Conservation (phyloP, 2,329 filamentous ascomycete genomes). For the Colletotrichum aenigma region DNA sequence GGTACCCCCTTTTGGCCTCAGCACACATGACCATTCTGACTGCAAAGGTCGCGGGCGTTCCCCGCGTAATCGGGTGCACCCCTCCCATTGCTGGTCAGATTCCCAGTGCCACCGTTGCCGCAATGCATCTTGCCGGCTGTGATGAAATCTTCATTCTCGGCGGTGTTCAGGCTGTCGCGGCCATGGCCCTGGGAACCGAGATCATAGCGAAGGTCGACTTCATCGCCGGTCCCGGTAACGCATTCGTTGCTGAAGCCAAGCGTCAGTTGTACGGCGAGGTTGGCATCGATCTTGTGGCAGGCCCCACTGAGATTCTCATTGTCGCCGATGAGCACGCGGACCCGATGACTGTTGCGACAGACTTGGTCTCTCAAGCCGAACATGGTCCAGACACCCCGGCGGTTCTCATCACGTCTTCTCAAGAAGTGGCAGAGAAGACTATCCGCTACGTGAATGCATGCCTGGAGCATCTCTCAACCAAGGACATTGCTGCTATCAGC, state of each 20-base stretch:
- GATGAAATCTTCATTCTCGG: conserved; percentile 56
- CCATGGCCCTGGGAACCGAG: conserved; percentile 56
- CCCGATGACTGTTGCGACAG: conserved; percentile 47
- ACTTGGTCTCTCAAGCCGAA: conserved; percentile 53
- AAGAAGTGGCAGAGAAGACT: conserved; percentile 38
- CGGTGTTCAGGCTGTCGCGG: conserved; percentile 56
- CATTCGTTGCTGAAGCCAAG: conserved; percentile 60
- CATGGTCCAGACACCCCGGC: conserved; percentile 58
- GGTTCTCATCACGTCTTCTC: conserved; percentile 52
- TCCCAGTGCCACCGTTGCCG: conserved; percentile 52
- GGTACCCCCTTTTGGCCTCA: conserved; percentile 56
- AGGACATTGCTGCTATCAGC: conserved; percentile 42
- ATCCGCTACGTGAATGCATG: conserved; percentile 40
- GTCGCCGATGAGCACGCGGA: conserved; percentile 52
- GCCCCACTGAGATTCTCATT: conserved; percentile 57
- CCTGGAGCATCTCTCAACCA: conserved; percentile 45
- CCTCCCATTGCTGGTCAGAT: conserved; percentile 54
- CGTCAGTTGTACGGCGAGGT: conserved; percentile 57
- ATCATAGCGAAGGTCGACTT: conserved; percentile 54
- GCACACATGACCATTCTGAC: conserved; percentile 62
- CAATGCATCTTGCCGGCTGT: conserved; percentile 53
- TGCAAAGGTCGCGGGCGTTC: conserved; percentile 57
- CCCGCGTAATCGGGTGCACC: conserved; percentile 54
- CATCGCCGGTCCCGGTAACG: conserved; percentile 57
- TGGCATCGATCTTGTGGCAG: conserved; percentile 58